Evolutionary conservation across 1,284 basidiomycete genomes (phyloP).

Genomic region (Cutaneotrichosporon cyanovorans): DNA sequence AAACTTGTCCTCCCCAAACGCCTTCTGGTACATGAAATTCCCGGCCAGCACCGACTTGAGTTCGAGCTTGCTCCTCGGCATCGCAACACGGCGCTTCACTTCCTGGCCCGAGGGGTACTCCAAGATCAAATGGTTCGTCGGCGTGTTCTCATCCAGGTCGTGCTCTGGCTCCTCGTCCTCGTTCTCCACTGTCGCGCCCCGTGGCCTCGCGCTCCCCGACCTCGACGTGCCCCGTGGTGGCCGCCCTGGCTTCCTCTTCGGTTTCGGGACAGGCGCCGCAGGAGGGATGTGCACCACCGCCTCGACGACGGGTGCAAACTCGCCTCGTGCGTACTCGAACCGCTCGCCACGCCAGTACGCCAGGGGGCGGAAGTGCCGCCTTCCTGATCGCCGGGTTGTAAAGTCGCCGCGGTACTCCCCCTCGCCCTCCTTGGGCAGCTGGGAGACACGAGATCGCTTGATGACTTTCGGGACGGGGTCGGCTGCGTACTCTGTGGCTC

Average conservation of each 20-base stretch:
- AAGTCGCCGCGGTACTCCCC: constrained; percentile 49
- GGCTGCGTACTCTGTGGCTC: background rate
- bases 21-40: constrained; percentile 80
- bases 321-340: constrained; percentile 61
- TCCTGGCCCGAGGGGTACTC: constrained; percentile 61
- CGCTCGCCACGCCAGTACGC: constrained; percentile 92
- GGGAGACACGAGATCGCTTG: constrained; percentile 10
- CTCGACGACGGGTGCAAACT: constrained; percentile 68
- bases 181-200: no score
- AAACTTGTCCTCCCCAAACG: constrained; percentile 88
- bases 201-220: no score
- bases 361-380: constrained; percentile 67
- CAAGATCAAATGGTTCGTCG: constrained; percentile 59
- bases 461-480: background rate
- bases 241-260: no score
- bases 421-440: constrained; percentile 8
- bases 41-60: constrained; percentile 50
- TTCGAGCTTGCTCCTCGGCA: constrained; percentile 52
- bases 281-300: constrained; percentile 53
- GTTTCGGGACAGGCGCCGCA: no score
- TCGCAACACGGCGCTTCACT: constrained; percentile 55
- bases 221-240: no score
- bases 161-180: background rate
- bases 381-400: constrained; percentile 59
- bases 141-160: constrained; percentile 82